Conservation (phyloP, 768 basidiomycete species). For the Macrolepiota albuminosa region DNA sequence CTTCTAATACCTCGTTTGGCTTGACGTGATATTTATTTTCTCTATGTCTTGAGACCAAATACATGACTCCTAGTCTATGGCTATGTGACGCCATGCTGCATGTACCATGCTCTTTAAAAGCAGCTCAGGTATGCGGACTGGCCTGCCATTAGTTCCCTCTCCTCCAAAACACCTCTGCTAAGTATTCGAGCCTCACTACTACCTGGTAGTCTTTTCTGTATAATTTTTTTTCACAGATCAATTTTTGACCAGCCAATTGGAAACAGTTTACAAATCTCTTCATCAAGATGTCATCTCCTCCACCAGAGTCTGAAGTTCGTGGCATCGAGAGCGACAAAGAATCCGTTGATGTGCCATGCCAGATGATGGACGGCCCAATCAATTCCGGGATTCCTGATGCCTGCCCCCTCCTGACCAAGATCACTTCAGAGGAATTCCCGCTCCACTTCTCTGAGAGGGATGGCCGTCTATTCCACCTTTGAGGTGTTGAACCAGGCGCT, state of each 20-base stretch:
- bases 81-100: neutral
- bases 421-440: slow-evolving; percentile 51
- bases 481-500: slow-evolving; percentile 32
- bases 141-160: neutral
- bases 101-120: slow-evolving; percentile 1
- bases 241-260: neutral
- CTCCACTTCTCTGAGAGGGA: slow-evolving; percentile 52
- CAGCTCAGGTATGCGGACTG: neutral
- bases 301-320: slow-evolving; percentile 11
- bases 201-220: neutral
- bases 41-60: neutral
- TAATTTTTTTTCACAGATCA: neutral
- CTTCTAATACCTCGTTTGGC: neutral
- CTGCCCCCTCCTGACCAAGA: slow-evolving; percentile 26
- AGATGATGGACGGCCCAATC: neutral
- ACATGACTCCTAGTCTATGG: neutral
- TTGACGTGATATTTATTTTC: neutral
- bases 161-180: neutral
- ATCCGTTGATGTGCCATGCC: neutral
- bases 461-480: slow-evolving; percentile 60
- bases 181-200: neutral
- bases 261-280: neutral
- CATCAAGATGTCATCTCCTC: slow-evolving; percentile 8
- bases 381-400: slow-evolving; percentile 7
- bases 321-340: slow-evolving; percentile 20